These are phyloP conservation scores for Brassica carinata DNA, from an alignment of 345 rosid genomes.

Conservation along the genomic window DNA sequence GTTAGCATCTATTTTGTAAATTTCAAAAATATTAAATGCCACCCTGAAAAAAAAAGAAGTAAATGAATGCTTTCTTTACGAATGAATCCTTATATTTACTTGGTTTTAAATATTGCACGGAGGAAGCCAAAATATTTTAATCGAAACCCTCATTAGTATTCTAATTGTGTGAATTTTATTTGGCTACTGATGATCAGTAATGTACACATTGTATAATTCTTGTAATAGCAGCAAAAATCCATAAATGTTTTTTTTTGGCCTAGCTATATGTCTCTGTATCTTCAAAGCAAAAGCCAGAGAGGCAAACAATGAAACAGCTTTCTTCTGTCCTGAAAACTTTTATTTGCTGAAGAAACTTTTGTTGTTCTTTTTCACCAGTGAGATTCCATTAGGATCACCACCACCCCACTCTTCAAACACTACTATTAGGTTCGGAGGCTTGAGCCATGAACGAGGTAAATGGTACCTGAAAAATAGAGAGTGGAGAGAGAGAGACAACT, in stretches of 20 bases:
- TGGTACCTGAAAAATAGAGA: conserved; percentile 65
- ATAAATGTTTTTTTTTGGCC: not conserved
- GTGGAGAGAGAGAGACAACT: not conserved
- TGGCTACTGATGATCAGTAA: not conserved
- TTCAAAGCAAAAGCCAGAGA: conserved; percentile 27
- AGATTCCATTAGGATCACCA: conserved; percentile 37
- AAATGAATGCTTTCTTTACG: too few species aligned
- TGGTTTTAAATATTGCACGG: too few species aligned
- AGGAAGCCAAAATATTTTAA: not conserved
- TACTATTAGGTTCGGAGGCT: conserved; percentile 64
- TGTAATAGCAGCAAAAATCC: conserved; percentile 25
- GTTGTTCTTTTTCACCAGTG: not conserved
- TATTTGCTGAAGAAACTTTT: not conserved
- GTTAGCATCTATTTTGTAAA: too few species aligned
- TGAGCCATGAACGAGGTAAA: conserved; percentile 87
- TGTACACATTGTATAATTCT: conserved; percentile 17
- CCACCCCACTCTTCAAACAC: conserved; percentile 84
- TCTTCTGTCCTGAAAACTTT: not conserved
- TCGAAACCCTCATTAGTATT: not conserved
- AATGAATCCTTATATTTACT: too few species aligned
- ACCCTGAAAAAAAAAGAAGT: too few species aligned
- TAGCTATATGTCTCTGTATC: conserved; percentile 26
- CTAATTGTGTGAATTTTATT: not conserved
- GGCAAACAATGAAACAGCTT: not conserved
- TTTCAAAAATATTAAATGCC: too few species aligned